Evolutionary conservation across 1,284 basidiomycete species (phyloP), one percentile per base, ranked within the genome.

Genomic region (Afroboletus lepidellus): DNA sequence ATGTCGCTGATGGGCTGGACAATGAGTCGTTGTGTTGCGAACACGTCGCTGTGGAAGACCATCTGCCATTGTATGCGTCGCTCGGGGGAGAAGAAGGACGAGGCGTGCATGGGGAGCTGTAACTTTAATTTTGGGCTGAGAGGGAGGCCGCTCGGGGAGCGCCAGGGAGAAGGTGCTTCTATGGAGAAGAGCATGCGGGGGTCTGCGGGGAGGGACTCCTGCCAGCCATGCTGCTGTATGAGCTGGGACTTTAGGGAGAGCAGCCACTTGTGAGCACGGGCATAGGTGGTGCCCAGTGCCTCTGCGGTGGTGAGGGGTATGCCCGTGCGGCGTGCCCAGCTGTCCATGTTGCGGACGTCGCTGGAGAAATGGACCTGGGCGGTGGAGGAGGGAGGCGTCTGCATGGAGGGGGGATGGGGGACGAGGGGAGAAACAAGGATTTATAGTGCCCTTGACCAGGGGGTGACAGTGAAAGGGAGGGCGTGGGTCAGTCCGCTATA

Each of bases 21-120:
- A 63, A 86, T 83, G 70, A 88, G 86, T 41, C 88, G 79, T 57
- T 90, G 80, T 39, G 83, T 84, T 58, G 86, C 86, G 73, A 90
- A 91, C 53, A 85, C 82, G 66, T 89, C 87, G 63, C 81, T 83
- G 69, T 91, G 87, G 67, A 91, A 91, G 58, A 90, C 87, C 88
- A 91, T 90, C 68, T 91, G 83, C 88, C 89, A 91, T 64, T 90
- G 88, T 41, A 90, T 79, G 56, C 86, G 80, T 60, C 89, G 76
- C 67, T 90, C 86, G 13, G 87, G 87, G 48, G 85, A 86, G 72
- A 91, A 91, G 71, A 91, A 91, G 18, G 88, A 88, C 29, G 84
- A 85, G 43, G 87, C 88, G 58, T 90, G 81, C 51, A 83, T 74
- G 8, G 88, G 88, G 44, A 90, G 78, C 64, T 87, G 83, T 9